phyloP scores from a whole-genome alignment of 179 eudicot genomes.

The Drosera spatulata region DNA sequence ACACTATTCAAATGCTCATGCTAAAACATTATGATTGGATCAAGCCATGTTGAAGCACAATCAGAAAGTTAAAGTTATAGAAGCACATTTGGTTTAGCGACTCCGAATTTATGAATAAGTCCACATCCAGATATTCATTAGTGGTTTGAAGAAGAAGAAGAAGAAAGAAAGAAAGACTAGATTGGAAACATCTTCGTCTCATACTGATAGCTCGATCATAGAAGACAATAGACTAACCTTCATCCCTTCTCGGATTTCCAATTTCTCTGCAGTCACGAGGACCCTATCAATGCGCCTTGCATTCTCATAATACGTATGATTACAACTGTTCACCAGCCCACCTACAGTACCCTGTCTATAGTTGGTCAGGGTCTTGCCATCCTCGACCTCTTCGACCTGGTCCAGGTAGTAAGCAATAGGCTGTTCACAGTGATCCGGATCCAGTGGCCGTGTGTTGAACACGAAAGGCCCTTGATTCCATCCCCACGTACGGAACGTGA shows the following conservation, averaged over 20 bases:
- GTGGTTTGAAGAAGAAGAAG: too few relatives aligned
- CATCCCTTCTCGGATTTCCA: slow-evolving; percentile 32
- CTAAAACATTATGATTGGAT: too few relatives aligned
- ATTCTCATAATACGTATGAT: slow-evolving; percentile 17
- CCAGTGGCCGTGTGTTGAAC: slow-evolving; percentile 64
- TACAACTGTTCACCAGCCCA: slow-evolving; percentile 26
- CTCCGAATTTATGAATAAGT: too few relatives aligned
- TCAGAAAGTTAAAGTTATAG: too few relatives aligned
- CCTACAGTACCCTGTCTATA: slow-evolving; percentile 27
- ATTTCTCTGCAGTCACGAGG: slow-evolving; percentile 42
- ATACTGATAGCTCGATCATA: too few relatives aligned
- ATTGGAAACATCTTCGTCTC: too few relatives aligned
- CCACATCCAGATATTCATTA: too few relatives aligned
- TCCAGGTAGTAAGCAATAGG: slow-evolving; percentile 53
- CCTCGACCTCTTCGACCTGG: slow-evolving; percentile 26
- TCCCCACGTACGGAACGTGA: slow-evolving; percentile 72
- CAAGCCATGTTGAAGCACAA: too few relatives aligned
- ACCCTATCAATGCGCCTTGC: slow-evolving; percentile 29
- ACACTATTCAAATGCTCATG: too few relatives aligned
- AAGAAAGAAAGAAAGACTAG: too few relatives aligned
- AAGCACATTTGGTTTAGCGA: too few relatives aligned
- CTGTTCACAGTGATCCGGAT: slow-evolving; percentile 35
- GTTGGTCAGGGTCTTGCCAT: slow-evolving; percentile 26
- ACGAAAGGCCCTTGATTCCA: slow-evolving; percentile 61
- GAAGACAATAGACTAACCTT: slow-evolving; percentile 27